Evolutionary conservation across 768 basidiomycete genomes (phyloP).

Genomic region (Trametes coccinea): DNA sequence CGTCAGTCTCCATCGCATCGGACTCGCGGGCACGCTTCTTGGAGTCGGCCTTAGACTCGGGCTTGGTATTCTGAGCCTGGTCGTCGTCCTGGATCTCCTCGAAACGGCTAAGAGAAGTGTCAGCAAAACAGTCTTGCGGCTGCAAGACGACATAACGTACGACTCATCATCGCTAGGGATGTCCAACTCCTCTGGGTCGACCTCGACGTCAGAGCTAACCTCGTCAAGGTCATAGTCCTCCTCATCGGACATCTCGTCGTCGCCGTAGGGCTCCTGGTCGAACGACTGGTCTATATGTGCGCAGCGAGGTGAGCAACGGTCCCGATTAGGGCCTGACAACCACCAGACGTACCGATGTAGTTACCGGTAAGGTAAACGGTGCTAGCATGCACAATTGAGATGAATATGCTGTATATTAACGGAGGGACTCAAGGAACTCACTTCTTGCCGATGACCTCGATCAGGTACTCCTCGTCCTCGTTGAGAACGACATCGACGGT

Average conservation of each 20-base stretch:
- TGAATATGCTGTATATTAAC: neutral
- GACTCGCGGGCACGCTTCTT: conserved; percentile 74
- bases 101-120: conserved; percentile 54
- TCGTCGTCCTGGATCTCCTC: conserved; percentile 62
- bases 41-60: conserved; percentile 12
- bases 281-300: conserved; percentile 49
- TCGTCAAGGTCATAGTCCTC: conserved; percentile 69
- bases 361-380: conserved; percentile 81
- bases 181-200: conserved; percentile 58
- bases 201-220: conserved; percentile 82
- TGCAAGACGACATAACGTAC: conserved; percentile 10
- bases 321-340: too few relatives aligned
- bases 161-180: conserved; percentile 48
- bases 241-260: conserved; percentile 43
- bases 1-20: conserved; percentile 48
- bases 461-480: conserved; percentile 60
- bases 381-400: conserved; percentile 36
- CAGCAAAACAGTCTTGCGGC: neutral
- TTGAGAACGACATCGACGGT: conserved; percentile 70
- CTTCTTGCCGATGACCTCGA: conserved; percentile 84
- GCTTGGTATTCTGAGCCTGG: conserved; percentile 1
- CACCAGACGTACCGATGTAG: conserved; percentile 62
- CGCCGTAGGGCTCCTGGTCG: conserved; percentile 50
- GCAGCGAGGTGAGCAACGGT: neutral
- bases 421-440: conserved; percentile 35